A percentile compares a stretch with the other conserved stretches of the same genome.
phyloP scores from a whole-genome alignment of 2,329 filamentous ascomycete genomes.

The Epichloe amarillans region DNA sequence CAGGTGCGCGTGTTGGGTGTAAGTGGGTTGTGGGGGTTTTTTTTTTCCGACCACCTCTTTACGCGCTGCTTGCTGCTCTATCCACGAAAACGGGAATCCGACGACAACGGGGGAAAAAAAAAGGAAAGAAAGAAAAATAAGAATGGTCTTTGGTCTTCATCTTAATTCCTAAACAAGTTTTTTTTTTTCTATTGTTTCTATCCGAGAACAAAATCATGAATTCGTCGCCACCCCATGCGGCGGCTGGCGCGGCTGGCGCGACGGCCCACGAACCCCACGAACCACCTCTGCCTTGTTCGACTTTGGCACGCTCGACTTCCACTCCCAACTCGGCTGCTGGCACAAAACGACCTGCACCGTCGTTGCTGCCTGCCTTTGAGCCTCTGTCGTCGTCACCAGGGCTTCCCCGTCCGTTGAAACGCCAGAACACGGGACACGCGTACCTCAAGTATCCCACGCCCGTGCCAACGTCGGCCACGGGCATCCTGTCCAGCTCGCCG shows the following conservation, averaged over 20 bases:
- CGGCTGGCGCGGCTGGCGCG: neutral
- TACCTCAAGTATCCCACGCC: constrained; percentile 78
- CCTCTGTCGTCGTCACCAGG: constrained; percentile 64
- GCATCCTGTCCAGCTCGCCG: constrained; percentile 78
- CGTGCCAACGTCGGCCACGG: constrained; percentile 84
- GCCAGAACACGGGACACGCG: constrained; percentile 38
- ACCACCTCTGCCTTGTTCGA: constrained; percentile 20
- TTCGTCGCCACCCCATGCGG: constrained; percentile 21
- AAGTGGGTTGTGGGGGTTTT: neutral
- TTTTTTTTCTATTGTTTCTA: neutral
- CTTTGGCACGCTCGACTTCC: constrained; percentile 1
- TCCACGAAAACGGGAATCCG: constrained; percentile 1
- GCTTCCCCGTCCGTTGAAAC: constrained; percentile 56
- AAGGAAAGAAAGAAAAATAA: neutral
- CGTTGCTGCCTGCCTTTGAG: constrained; percentile 67
- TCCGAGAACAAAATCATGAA: constrained; percentile 20
- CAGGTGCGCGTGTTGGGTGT: constrained; percentile 1
- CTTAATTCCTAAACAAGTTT: neutral
- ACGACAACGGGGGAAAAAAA: neutral
- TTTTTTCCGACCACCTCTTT: neutral
- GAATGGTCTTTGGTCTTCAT: neutral
- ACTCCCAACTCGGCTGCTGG: constrained; percentile 20
- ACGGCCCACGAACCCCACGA: constrained; percentile 14
- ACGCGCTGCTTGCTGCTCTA: constrained; percentile 9
- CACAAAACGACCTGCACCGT: constrained; percentile 49